These are phyloP conservation scores for Spathaspora hagerdaliae DNA, from an alignment of 805 yeast genomes.

Conservation along the genomic window DNA sequence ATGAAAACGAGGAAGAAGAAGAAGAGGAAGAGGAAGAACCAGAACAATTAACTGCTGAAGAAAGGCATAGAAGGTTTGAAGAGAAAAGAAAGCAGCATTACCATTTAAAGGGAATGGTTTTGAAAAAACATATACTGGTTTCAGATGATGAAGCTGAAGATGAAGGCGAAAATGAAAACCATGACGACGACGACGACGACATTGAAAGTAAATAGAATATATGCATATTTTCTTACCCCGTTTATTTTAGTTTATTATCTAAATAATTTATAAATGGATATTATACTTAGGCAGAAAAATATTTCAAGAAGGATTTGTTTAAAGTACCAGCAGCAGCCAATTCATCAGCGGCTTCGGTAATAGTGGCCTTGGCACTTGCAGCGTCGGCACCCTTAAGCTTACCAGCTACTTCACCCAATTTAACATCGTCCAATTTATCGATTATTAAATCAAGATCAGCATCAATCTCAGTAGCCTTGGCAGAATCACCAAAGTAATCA, in stretches of 20 bases:
- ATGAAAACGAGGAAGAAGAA: constrained; percentile 21
- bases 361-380: constrained; percentile 56
- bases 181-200: not conserved
- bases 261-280: too few relatives aligned
- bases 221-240: not conserved
- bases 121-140: constrained; percentile 29
- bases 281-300: constrained; percentile 27
- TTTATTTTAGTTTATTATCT: too few relatives aligned
- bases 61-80: constrained; percentile 66
- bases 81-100: constrained; percentile 79
- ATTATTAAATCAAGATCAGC: constrained; percentile 76
- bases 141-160: constrained; percentile 23
- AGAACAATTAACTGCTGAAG: constrained; percentile 46
- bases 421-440: constrained; percentile 75
- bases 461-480: constrained; percentile 62
- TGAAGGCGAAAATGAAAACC: not conserved
- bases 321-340: constrained; percentile 52
- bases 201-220: not conserved
- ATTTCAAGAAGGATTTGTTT: constrained; percentile 50
- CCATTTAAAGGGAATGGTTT: constrained; percentile 50
- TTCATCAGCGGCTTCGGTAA: constrained; percentile 52
- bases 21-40: constrained; percentile 36
- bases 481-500: constrained; percentile 79
- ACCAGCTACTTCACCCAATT: constrained; percentile 69
- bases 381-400: constrained; percentile 56